phyloP scores from a whole-genome alignment of 2,329 filamentous ascomycete species.

The Stachybotrys chlorohalonatus region DNA sequence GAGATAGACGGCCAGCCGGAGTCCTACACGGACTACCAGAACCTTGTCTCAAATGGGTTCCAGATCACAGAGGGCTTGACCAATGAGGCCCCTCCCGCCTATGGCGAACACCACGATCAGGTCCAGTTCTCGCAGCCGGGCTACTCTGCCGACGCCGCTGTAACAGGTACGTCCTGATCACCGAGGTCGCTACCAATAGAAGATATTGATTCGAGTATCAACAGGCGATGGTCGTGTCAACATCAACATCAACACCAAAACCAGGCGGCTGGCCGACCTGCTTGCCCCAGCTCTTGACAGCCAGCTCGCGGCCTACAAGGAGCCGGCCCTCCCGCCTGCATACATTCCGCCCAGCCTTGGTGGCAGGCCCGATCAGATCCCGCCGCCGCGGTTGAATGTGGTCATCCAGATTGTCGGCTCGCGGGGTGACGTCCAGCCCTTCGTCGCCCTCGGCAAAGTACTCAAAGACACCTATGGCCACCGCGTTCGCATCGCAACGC shows the following conservation, averaged over 20 bases:
- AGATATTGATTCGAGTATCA: background rate
- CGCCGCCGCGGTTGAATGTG: slow-evolving; percentile 54
- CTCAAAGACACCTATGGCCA: slow-evolving; percentile 59
- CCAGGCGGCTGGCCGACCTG: slow-evolving; percentile 54
- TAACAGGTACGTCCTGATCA: slow-evolving; percentile 34
- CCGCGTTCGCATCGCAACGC: slow-evolving; percentile 65
- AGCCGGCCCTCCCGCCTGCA: slow-evolving; percentile 47
- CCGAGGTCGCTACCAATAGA: background rate
- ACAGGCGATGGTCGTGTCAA: slow-evolving; percentile 67
- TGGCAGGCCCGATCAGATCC: slow-evolving; percentile 48
- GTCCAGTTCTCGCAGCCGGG: slow-evolving; percentile 53
- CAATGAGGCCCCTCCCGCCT: slow-evolving; percentile 43
- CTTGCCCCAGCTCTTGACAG: slow-evolving; percentile 54
- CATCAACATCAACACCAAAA: slow-evolving; percentile 70
- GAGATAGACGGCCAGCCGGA: slow-evolving; percentile 1
- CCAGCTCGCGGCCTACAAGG: slow-evolving; percentile 41
- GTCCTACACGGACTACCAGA: slow-evolving; percentile 16
- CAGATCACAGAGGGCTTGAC: slow-evolving; percentile 30
- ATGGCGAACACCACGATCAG: slow-evolving; percentile 47
- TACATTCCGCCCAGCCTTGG: slow-evolving; percentile 69
- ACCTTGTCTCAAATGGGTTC: slow-evolving; percentile 29
- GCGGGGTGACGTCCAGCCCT: slow-evolving; percentile 68
- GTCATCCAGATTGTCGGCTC: slow-evolving; percentile 70
- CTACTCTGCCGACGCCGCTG: slow-evolving; percentile 50
- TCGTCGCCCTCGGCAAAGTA: slow-evolving; percentile 58